Evolutionary conservation across 2,329 filamentous ascomycete species (phyloP), one percentile per base, ranked within the genome.

Genomic region (Lasiodiplodia citricola): DNA sequence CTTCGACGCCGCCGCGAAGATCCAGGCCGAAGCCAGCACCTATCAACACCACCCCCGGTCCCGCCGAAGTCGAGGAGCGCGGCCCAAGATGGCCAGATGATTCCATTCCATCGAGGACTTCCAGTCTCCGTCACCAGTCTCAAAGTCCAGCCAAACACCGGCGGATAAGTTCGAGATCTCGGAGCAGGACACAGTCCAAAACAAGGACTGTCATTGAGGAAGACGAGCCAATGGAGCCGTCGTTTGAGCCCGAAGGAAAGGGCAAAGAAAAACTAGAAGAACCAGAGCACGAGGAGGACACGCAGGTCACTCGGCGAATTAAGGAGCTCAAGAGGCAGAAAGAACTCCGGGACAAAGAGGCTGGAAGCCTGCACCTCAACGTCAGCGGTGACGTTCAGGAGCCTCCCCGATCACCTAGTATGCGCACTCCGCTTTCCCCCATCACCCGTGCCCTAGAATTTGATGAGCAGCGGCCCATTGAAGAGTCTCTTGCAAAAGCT

Each of bases 321-420:
- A 83, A 84, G 73, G 83, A 90, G 72, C 75, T 90, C 38, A 85
- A 86, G 73, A 83, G 87, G 72, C 85, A 87, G 70, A 86, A 87
- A 71, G 81, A 87, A 76, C 82, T 83, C 73, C 83, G 86, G 70
- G 84, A 87, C 56, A 81, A 80, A 71, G 73, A 78, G 70, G 76
- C 78, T 50, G 75, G 75, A 50, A 76, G 76, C 69, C 69, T 75
- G 69, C 76, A 77, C 64, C 73, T 75, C 58, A 70, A 71, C 41
- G 69, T 69, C 8, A 28, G 35, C 7, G 63, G 35, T 35, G 63
- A 66, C 44, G 37, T 55, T 35, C 63, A 47, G 63, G 63, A 52
- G 60, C 47, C 44, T 51, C 44, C 47, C 28, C 60, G 60, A 23
- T 64, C 60, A 38, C 60, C 60, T 16, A 67, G 65, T 47, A 68